A percentile compares a stretch with the other conserved stretches of the same genome.
These are phyloP conservation scores for Trypethelium eluteriae DNA, from an alignment of 495 filamentous ascomycete species.

Conservation along the genomic window DNA sequence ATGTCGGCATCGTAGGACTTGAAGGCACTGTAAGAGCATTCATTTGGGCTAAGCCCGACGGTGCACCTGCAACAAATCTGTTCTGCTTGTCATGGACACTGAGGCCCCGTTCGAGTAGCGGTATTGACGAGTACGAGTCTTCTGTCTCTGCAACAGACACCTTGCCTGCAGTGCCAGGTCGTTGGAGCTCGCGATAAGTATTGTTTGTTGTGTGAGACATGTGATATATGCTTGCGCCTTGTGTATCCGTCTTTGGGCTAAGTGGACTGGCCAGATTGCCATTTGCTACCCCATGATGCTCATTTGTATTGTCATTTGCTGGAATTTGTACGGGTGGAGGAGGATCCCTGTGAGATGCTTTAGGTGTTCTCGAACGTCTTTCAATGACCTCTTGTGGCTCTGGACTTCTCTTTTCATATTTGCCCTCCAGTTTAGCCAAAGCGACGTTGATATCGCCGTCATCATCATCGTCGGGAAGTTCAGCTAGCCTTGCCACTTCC, in stretches of 20 bases:
- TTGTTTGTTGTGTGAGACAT: slow-evolving; percentile 18
- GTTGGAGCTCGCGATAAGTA: background rate
- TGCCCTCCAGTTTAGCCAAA: slow-evolving; percentile 85
- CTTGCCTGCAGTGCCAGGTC: slow-evolving; percentile 11
- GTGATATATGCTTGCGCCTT: slow-evolving; percentile 32
- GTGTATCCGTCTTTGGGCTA: slow-evolving; percentile 27
- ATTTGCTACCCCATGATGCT: background rate
- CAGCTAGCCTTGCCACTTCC: slow-evolving; percentile 79
- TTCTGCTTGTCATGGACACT: slow-evolving; percentile 39
- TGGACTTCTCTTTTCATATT: slow-evolving; percentile 48
- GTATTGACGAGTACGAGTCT: slow-evolving; percentile 69
- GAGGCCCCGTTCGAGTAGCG: slow-evolving; percentile 65
- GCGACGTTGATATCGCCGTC: slow-evolving; percentile 93
- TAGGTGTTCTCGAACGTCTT: background rate
- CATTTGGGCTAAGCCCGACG: background rate
- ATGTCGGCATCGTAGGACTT: slow-evolving; percentile 27
- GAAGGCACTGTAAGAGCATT: slow-evolving; percentile 11
- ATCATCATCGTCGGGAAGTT: slow-evolving; percentile 80
- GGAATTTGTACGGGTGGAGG: background rate
- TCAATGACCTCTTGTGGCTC: background rate
- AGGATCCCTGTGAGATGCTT: background rate
- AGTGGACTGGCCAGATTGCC: background rate
- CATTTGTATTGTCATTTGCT: background rate
- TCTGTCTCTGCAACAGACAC: slow-evolving; percentile 35
- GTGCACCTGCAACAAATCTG: background rate